Evolutionary conservation across 768 basidiomycete genomes (phyloP).

Genomic region (Tricholoma furcatifolium): DNA sequence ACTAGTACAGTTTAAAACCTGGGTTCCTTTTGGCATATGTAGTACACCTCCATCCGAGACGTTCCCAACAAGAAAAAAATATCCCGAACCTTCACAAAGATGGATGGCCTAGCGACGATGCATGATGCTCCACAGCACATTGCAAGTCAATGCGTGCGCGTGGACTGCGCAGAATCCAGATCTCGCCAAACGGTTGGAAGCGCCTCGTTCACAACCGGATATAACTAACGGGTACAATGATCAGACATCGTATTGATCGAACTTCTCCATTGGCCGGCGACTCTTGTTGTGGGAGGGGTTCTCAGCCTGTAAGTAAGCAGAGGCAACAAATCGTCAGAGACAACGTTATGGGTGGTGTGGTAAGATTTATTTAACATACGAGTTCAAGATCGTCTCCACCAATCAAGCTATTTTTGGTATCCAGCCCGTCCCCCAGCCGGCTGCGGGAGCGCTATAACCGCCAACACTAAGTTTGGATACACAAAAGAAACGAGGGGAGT

Average conservation of each 20-base stretch:
- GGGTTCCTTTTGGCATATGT: too few relatives aligned
- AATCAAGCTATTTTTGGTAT: background rate
- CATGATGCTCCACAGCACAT: too few relatives aligned
- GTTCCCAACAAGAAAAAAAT: too few relatives aligned
- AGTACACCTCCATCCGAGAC: too few relatives aligned
- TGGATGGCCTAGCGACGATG: too few relatives aligned
- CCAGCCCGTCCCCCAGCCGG: background rate
- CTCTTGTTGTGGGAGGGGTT: background rate
- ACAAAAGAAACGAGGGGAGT: background rate
- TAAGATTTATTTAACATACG: background rate
- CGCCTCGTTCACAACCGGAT: too few relatives aligned
- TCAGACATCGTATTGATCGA: background rate
- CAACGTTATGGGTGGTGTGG: background rate
- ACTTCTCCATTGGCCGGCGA: background rate
- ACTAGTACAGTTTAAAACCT: too few relatives aligned
- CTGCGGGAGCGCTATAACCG: background rate
- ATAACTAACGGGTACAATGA: background rate
- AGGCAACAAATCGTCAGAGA: background rate
- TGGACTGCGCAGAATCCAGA: too few relatives aligned
- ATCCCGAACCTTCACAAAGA: too few relatives aligned
- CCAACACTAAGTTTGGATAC: background rate
- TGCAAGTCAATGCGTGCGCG: too few relatives aligned
- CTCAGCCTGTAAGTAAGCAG: background rate
- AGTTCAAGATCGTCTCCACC: slow-evolving; percentile 2
- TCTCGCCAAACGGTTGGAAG: too few relatives aligned